These are phyloP conservation scores for Boechera stricta DNA, from an alignment of 345 rosid species.

Conservation along the genomic window DNA sequence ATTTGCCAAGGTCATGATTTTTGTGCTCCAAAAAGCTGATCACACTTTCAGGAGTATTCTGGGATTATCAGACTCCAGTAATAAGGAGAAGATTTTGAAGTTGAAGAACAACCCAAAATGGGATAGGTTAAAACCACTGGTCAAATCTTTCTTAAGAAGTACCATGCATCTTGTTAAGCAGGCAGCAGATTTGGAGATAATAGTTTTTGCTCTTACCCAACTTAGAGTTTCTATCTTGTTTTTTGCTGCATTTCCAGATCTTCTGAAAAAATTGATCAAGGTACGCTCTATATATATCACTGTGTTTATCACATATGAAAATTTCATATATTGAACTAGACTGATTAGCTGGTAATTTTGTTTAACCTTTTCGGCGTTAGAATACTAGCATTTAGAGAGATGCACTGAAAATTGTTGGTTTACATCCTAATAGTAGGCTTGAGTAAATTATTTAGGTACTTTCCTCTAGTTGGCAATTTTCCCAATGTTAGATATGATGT, in stretches of 20 bases:
- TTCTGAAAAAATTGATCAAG: slow-evolving; percentile 71
- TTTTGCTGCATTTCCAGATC: slow-evolving; percentile 69
- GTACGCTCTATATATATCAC: slow-evolving; percentile 47
- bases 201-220: slow-evolving; percentile 59
- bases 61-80: slow-evolving; percentile 63
- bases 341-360: slow-evolving; percentile 1
- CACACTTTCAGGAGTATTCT: slow-evolving; percentile 58
- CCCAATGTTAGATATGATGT: background rate
- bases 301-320: background rate
- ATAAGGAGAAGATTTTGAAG: slow-evolving; percentile 65
- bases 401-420: background rate
- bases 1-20: slow-evolving; percentile 62
- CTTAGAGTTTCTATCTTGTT: slow-evolving; percentile 63
- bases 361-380: background rate
- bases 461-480: background rate
- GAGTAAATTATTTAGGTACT: background rate
- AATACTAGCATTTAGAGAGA: slow-evolving; percentile 3
- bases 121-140: slow-evolving; percentile 69
- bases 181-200: slow-evolving; percentile 66
- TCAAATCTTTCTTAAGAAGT: slow-evolving; percentile 78
- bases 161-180: slow-evolving; percentile 72
- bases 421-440: background rate
- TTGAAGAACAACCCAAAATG: slow-evolving; percentile 70
- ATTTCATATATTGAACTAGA: slow-evolving; percentile 8
- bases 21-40: slow-evolving; percentile 73